Base-by-base conservation (phyloP, 352 stramenopile genomes). In the Phytophthora brassicae region DNA sequence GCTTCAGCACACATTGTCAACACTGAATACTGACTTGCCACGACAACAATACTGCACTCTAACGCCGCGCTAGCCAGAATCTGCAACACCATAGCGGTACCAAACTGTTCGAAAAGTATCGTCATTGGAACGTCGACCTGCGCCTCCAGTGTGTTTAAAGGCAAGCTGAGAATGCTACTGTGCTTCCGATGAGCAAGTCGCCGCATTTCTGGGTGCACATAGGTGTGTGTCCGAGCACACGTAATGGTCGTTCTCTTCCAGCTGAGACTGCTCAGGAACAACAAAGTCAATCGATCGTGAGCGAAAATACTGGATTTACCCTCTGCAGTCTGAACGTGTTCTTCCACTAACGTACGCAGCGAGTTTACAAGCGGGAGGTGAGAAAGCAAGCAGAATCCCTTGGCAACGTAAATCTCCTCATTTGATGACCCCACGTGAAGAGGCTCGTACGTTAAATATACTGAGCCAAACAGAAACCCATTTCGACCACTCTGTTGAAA, bases 21-120 rank as follows among this genome's bases (percentile, higher is more conserved):
- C 19, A 95, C 60, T 20, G 90, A 88, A 41, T 94, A 91, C 64
- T 94, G 81, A 13, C 68, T 84, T 16, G 84, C 88, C 28, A 96
- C 80, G 13, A 97, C 75, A 19, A 97, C 79, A 53, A 96, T 76
- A 51, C 84, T 94, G 61, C 82, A 89, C 70, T 96, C 90, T n/a
- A 96, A 74, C 31, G 94, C 68, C 26, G 88, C 86, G 46, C 86
- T 92, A 13, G 78, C 86, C 28, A 94, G 66, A 43, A 94, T 82
- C 60, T 94, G 84, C 4, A 94, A 68, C 19, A 75, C 82, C 31
- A 86, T 70, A 6, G 78, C 76, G 5, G 69, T 81, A 24, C 86
- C 84, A 69, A 94, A 86, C 12, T 85, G 70, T 17, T 88, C 68
- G 38, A 94, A 90, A 9, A 94, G 64, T 7, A 79, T 72, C 33